Evolutionary conservation across 2,329 filamentous ascomycete genomes (phyloP).

Genomic region (Ophiostoma ulmi): DNA sequence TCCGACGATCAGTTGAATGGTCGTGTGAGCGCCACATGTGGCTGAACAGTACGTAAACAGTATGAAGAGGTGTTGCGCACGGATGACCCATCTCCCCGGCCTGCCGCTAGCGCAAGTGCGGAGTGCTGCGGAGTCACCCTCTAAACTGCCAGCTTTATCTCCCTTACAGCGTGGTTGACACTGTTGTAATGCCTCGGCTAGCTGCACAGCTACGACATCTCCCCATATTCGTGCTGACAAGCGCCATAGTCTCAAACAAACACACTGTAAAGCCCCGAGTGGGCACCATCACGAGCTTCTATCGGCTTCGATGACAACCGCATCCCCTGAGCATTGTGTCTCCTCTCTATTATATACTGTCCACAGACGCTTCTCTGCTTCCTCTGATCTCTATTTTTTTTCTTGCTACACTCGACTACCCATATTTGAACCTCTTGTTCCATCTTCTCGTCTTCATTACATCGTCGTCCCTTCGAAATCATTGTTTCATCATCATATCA

Average conservation of each 20-base stretch:
- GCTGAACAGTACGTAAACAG: not conserved
- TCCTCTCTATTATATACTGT: not conserved
- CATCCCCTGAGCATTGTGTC: not conserved
- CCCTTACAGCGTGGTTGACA: not conserved
- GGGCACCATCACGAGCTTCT: constrained; percentile 23
- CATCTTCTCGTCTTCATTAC: not conserved
- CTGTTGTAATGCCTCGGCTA: constrained; percentile 21
- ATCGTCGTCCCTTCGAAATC: not conserved
- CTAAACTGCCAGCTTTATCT: not conserved
- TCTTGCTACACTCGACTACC: not conserved
- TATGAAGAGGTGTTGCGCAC: not conserved
- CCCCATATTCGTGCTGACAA: not conserved
- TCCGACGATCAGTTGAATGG: not conserved
- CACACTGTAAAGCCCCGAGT: not conserved
- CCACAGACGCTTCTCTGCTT: not conserved
- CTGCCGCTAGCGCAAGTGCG: constrained; percentile 5
- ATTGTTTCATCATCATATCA: not conserved
- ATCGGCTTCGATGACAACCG: constrained; percentile 21
- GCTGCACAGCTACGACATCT: not conserved
- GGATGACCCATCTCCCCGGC: not conserved
- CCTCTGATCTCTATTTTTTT: not conserved
- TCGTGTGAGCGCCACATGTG: constrained; percentile 19
- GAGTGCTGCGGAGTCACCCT: not conserved
- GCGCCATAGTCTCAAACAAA: not conserved
- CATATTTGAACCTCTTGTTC: not conserved